Conservation (phyloP, 371 early-diverging fungal species). For the Rhizopus arrhizus region DNA sequence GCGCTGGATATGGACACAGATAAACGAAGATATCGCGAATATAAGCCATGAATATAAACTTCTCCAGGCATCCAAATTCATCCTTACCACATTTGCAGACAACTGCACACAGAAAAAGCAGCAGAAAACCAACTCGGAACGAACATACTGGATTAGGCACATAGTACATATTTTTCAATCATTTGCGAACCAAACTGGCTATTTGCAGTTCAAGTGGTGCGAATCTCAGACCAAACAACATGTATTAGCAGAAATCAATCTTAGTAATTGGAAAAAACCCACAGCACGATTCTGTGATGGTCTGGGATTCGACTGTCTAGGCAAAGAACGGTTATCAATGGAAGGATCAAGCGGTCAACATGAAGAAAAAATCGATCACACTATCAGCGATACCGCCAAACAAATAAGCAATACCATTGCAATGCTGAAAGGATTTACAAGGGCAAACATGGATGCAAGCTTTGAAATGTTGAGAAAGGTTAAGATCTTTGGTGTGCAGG, state of each 20-base stretch:
- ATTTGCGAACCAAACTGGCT: constrained; percentile 16
- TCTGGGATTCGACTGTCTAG: constrained; percentile 16
- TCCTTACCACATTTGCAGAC: constrained; percentile 15
- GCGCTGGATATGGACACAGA: constrained; percentile 3
- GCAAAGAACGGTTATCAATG: constrained; percentile 16
- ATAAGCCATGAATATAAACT: constrained; percentile 4
- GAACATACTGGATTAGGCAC: constrained; percentile 15
- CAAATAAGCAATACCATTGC: constrained; percentile 22
- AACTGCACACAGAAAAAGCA: constrained; percentile 12
- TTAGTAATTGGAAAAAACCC: constrained; percentile 8
- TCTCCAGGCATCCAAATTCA: constrained; percentile 3
- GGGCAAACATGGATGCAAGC: constrained; percentile 23
- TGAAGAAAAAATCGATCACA: constrained; percentile 21
- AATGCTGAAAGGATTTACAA: constrained; percentile 23
- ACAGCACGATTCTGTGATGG: constrained; percentile 16
- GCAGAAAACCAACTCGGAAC: constrained; percentile 8
- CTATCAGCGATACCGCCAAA: constrained; percentile 23
- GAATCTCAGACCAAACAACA: constrained; percentile 18
- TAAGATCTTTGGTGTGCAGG: constrained; percentile 24
- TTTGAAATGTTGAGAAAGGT: constrained; percentile 25
- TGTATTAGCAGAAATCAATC: constrained; percentile 13
- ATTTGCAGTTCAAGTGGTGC: constrained; percentile 14
- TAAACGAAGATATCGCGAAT: constrained; percentile 9
- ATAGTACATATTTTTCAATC: constrained; percentile 18
- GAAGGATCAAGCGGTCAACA: constrained; percentile 25